phyloP scores from a whole-genome alignment of 1,284 basidiomycete genomes.

The Rhodotorula sp. region DNA sequence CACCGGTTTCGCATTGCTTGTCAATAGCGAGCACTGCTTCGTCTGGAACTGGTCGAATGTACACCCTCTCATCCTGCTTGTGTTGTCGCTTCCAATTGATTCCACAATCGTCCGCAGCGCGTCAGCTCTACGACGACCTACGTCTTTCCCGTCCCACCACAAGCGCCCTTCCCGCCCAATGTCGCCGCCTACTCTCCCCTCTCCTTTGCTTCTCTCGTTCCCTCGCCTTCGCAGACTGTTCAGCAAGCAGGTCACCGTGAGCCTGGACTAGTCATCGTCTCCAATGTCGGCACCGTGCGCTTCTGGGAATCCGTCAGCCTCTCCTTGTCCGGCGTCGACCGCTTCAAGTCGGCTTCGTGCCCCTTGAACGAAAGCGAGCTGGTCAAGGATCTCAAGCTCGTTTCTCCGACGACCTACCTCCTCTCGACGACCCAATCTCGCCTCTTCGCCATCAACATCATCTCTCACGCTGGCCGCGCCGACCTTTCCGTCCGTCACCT shows the following conservation, averaged over 20 bases:
- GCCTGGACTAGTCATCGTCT: constrained; percentile 51
- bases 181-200: constrained; percentile 43
- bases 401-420: constrained; percentile 35
- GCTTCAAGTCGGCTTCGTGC: constrained; percentile 40
- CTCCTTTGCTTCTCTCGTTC: constrained; percentile 41
- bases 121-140: constrained; percentile 39
- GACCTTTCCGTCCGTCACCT: constrained; percentile 44
- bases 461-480: constrained; percentile 45
- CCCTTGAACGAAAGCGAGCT: constrained; percentile 46
- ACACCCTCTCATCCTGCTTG: neutral
- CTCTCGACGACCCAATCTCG: constrained; percentile 49
- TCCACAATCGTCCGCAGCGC: constrained; percentile 12
- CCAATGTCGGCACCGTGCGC: constrained; percentile 48
- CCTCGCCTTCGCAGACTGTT: constrained; percentile 40
- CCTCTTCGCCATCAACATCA: constrained; percentile 47
- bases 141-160: constrained; percentile 43
- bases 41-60: constrained; percentile 53
- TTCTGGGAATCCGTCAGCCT: constrained; percentile 52
- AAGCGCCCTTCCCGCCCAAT: constrained; percentile 48
- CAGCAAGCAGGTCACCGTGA: constrained; percentile 45
- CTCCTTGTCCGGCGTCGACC: constrained; percentile 47
- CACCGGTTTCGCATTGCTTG: constrained; percentile 51
- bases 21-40: constrained; percentile 45
- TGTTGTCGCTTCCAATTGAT: neutral
- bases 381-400: constrained; percentile 46